Percentiles rank a stretch among this genome's conserved stretches.
Conservation (phyloP, 2,329 filamentous ascomycete genomes). For the Pseudonectria foliicola region DNA sequence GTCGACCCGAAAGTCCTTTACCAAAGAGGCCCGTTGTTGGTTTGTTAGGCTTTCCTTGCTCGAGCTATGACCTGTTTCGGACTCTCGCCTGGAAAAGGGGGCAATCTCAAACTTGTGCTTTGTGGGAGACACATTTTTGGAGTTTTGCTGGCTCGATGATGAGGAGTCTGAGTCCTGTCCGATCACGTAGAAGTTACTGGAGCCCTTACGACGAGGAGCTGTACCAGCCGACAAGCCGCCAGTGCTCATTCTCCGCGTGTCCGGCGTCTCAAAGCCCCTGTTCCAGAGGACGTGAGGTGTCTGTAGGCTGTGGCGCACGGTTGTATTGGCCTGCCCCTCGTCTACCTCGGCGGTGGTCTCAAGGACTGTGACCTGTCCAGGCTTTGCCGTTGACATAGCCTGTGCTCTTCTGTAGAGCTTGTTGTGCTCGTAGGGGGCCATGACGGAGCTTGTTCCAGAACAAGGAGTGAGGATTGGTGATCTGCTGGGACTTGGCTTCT, state of each 20-base stretch:
- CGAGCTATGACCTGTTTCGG: too few relatives aligned
- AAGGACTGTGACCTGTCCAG: constrained; percentile 24
- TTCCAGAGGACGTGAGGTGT: constrained; percentile 11
- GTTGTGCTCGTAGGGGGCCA: constrained; percentile 28
- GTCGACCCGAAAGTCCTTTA: constrained; percentile 39
- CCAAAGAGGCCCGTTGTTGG: constrained; percentile 10
- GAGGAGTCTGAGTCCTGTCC: neutral
- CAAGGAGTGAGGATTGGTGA: constrained; percentile 29
- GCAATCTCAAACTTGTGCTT: too few relatives aligned
- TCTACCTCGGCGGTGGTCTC: constrained; percentile 30
- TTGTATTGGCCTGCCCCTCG: constrained; percentile 11
- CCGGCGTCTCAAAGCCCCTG: constrained; percentile 4
- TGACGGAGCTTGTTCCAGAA: constrained; percentile 17
- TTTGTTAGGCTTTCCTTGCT: neutral
- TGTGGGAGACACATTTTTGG: neutral
- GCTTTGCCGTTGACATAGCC: constrained; percentile 24
- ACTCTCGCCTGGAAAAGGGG: too few relatives aligned
- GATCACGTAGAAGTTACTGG: neutral
- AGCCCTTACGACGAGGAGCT: constrained; percentile 4
- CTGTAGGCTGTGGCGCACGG: constrained; percentile 27
- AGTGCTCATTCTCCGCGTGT: constrained; percentile 30
- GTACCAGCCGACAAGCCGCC: constrained; percentile 24
- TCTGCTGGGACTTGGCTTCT: constrained; percentile 33
- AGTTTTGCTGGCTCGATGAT: neutral
- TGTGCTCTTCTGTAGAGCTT: constrained; percentile 31